Base-by-base conservation (phyloP, 768 basidiomycete genomes). In the Auriscalpium vulgare region DNA sequence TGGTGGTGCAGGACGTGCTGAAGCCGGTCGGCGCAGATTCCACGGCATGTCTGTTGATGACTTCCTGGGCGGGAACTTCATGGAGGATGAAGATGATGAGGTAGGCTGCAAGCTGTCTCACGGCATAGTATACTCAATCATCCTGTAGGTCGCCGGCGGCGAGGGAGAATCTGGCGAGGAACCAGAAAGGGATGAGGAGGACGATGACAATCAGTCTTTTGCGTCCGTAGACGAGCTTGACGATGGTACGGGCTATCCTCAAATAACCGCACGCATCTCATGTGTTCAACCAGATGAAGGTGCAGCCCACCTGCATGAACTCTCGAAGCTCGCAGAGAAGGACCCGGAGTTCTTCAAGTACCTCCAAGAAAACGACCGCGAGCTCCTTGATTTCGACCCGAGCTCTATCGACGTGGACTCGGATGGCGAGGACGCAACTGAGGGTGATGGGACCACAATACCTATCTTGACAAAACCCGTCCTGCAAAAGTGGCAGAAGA, bases 341-440 rank as follows among this genome's bases (percentile, higher is more conserved):
- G 95, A 99, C 69, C 95, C 95, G n/a, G 95, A 97, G 66, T 99
- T 98, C 74, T 99, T 83, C 85, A 92, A 95, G 72, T 99, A 95
- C 68, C 78, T 99, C 2, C 87, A 95, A 73, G 91, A 98, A 71
- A 94, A 99, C 66, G 97, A 99, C 71, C 75, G 77, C 56, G 94
- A 93, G 54, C 75, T 98, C n/a, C 77, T 99, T 2, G 79, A 91
- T 4, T 98, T 98, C 66, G 75, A 83, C 43, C 72, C 78, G 0
- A 63, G 75, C 53, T 70, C 65, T 21, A 70, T 68, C 1, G 71
- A 69, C 1, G 75, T 66, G 3, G 72, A 68, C 11, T 78, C 71
- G 19, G 77, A 71, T 6, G 76, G 71, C 1, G 76, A 73, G 34
- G 78, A 77, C 23, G 75, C 67, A 38, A 77, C 70, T 10, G 71